Conservation (phyloP, 1,284 basidiomycete genomes). For the Ganoderma multipileum region DNA sequence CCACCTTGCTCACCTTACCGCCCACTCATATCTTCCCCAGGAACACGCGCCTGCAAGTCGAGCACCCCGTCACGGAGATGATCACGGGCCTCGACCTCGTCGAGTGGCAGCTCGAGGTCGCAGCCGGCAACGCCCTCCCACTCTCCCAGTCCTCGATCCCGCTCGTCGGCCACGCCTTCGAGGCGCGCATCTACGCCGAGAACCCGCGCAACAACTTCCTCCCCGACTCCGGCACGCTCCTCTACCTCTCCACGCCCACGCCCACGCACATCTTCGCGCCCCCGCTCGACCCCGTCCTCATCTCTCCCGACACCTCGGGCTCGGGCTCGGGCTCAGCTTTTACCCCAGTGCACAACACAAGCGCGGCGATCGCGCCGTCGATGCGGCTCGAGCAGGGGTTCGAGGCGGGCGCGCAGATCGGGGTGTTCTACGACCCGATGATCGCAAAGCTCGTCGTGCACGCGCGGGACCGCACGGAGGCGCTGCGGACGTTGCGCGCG, state of each 20-base stretch:
- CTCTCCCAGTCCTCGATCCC: constrained; percentile 80
- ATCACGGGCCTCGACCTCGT: constrained; percentile 92
- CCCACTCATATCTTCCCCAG: constrained; percentile 44
- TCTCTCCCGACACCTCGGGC: constrained; percentile 26
- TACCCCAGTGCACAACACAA: constrained; percentile 42
- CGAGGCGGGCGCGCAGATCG: constrained; percentile 85
- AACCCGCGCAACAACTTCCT: constrained; percentile 94
- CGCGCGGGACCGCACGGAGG: constrained; percentile 87
- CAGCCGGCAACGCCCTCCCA: constrained; percentile 87
- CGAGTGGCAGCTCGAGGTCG: constrained; percentile 93
- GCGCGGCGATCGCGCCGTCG: constrained; percentile 59
- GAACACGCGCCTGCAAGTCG: constrained; percentile 94
- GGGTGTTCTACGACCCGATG: constrained; percentile 95
- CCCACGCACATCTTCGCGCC: constrained; percentile 73
- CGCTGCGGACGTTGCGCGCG: constrained; percentile 78
- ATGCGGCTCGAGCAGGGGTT: constrained; percentile 95
- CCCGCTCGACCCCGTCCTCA: constrained; percentile 43
- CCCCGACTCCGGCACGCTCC: constrained; percentile 86
- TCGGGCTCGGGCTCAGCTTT: constrained; percentile 26
- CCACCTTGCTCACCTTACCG: neutral
- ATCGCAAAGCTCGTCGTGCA: constrained; percentile 94
- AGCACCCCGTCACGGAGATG: constrained; percentile 97
- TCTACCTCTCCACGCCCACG: constrained; percentile 80
- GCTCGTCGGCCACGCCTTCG: constrained; percentile 91
- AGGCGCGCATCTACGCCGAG: constrained; percentile 97